Evolutionary conservation across 192 early-diverging fungal species (phyloP).

Genomic region (Umbelopsis sp.): DNA sequence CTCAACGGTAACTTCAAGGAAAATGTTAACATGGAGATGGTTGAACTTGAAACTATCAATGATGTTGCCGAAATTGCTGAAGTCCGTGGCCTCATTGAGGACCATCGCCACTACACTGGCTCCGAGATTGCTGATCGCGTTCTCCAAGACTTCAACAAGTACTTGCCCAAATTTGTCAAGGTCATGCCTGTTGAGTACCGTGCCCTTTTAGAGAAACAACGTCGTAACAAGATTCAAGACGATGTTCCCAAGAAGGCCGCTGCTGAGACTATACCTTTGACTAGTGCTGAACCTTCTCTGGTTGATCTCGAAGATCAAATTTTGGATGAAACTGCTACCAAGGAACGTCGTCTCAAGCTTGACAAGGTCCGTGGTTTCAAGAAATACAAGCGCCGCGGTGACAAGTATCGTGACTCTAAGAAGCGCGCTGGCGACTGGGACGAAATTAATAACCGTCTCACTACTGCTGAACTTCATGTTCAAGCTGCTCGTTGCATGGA

Average conservation of each 20-base stretch:
- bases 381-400: slow-evolving; percentile 88
- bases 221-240: slow-evolving; percentile 39
- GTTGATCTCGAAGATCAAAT: slow-evolving; percentile 91
- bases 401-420: slow-evolving; percentile 83
- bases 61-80: slow-evolving; percentile 75
- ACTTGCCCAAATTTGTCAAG: slow-evolving; percentile 85
- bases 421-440: slow-evolving; percentile 90
- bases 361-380: slow-evolving; percentile 97
- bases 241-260: slow-evolving; percentile 24
- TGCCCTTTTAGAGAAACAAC: slow-evolving; percentile 72
- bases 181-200: slow-evolving; percentile 94
- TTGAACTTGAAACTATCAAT: slow-evolving; percentile 81
- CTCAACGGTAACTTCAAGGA: slow-evolving; percentile 59
- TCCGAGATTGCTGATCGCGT: slow-evolving; percentile 75
- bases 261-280: slow-evolving; percentile 5
- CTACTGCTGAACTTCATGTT: slow-evolving; percentile 76
- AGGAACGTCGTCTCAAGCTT: slow-evolving; percentile 68
- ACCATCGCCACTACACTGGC: slow-evolving; percentile 83
- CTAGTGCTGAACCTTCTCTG: slow-evolving; percentile 59
- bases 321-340: slow-evolving; percentile 74
- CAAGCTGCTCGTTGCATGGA: slow-evolving; percentile 99
- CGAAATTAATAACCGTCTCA: slow-evolving; percentile 92
- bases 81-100: slow-evolving; percentile 75
- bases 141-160: slow-evolving; percentile 68
- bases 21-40: slow-evolving; percentile 91